Conservation (phyloP, 2,329 filamentous ascomycete genomes). For the Colletotrichum tamarilloi region DNA sequence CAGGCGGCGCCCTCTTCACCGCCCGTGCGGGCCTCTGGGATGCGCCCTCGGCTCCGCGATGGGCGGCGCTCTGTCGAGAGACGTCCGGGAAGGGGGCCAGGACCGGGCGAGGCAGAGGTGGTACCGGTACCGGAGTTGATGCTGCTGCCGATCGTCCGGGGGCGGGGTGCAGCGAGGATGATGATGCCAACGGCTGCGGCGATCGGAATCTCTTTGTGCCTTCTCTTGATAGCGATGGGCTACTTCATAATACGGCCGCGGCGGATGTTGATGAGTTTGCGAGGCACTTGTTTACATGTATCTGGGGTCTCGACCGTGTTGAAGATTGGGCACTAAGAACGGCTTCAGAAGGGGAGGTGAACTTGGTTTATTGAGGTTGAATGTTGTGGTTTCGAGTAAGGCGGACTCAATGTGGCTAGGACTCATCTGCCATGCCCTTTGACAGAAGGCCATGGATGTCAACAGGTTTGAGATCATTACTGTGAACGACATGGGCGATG, state of each 20-base stretch:
- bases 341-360: constrained; percentile 4
- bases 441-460: background rate
- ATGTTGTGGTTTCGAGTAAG: too few species aligned
- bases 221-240: background rate
- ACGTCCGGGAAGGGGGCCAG: background rate
- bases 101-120: background rate
- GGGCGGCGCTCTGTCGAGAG: constrained; percentile 35
- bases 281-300: constrained; percentile 18
- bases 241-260: constrained; percentile 9
- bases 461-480: background rate
- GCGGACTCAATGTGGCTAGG: background rate
- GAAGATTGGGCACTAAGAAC: constrained; percentile 29
- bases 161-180: too few species aligned
- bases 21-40: constrained; percentile 43
- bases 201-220: constrained; percentile 9
- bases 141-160: background rate
- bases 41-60: constrained; percentile 39
- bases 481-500: background rate
- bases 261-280: constrained; percentile 33
- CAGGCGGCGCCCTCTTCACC: constrained; percentile 41
- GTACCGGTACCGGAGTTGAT: background rate
- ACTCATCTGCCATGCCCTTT: background rate
- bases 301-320: constrained; percentile 29
- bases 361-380: background rate
- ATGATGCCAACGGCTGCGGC: background rate